Evolutionary conservation across 2,329 filamentous ascomycete genomes (phyloP), one percentile per base, ranked within the genome.

Genomic region (Nemania abortiva): DNA sequence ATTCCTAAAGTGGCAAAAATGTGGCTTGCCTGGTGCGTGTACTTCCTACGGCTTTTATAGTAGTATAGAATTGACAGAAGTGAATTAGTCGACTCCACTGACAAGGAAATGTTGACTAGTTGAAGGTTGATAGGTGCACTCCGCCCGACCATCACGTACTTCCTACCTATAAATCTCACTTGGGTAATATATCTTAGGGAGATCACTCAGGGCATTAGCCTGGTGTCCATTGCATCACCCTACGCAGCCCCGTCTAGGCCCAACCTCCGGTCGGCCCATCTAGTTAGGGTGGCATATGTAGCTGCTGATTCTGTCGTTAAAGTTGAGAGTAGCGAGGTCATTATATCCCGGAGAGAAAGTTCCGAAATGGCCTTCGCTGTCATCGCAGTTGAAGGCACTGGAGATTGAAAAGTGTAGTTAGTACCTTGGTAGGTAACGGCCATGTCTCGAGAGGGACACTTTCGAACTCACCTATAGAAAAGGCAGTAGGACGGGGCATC

Each of bases 231-330:
- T 20, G n/a, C 6, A 47, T 47, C 18, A 47, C 4, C 6, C n/a
- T 6, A 47, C 15, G n/a, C 4, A 47, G 42, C 42, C 9, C n/a
- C n/a, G 42, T 18, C 18, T 10, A 22, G n/a, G 15, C n/a, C 5
- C 42, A 47, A 47, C 42, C n/a, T 6, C 18, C n/a, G 6, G 39
- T 7, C 15, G 3, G 3, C 42, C 9, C 15, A 47, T 47, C 42
- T 47, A 47, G 42, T 47, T 47, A 47, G 42, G 42, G 42, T 47
- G 42, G 42, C 42, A 47, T 15, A 47, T 47, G 42, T 47, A 47
- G n/a, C 42, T 47, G 42, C 42, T 47, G 18, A 47, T 47, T 18
- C n/a, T 47, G 42, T 47, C 42, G n/a, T 47, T 47, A 18, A 20
- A 47, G 42, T 18, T 18, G 42, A 47, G 42, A 18, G 42, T 47